Base-by-base conservation (phyloP, 768 basidiomycete species). In the Suillus subluteus region DNA sequence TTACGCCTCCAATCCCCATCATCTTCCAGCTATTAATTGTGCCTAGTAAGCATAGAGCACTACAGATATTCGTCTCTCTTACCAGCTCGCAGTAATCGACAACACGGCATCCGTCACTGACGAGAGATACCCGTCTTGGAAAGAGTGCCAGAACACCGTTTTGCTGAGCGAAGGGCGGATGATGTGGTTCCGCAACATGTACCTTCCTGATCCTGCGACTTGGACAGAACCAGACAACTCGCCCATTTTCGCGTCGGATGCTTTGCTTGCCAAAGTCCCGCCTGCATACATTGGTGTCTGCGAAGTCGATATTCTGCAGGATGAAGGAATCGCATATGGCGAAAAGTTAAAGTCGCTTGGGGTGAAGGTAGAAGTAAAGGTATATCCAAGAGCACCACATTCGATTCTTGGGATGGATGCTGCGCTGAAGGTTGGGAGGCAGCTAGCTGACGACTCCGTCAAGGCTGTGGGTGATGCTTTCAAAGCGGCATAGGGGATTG, bases 331-430 rank as follows among this genome's bases (percentile, higher is more conserved):
- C 2, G 81, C 79, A 35, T 92, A 89, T 69, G 89, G 83, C 0
- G 80, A 87, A 69, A 89, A 86, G 73, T 71, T 92, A 73, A 79
- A 70, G 67, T 71, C 76, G n/a, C 79, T 79, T 8, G 90, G 89
- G 0, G 84, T 88, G 15, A 75, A 82, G 26, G 85, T 85, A 13
- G 83, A 88, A 55, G 76, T 84, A 1, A 82, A 82, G 71, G 78
- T 86, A 4, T 91, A 91, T 73, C 82, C 85, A 67, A 82, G 84
- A 12, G 73, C 62, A 4, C 88, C 90, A n/a, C 90, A 91, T 77
- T 88, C 87, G 0, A 84, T 89, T 50, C 85, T 91, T 84, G 87
- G 86, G 3, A 88, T 91, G 87, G 89, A 91, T 65, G 88, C 88
- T 12, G 70, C 67, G 12, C 21, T 74, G 23, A 40, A 54, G 8